phyloP scores from a whole-genome alignment of 106 monocot species.

The Vanilla planifolia region DNA sequence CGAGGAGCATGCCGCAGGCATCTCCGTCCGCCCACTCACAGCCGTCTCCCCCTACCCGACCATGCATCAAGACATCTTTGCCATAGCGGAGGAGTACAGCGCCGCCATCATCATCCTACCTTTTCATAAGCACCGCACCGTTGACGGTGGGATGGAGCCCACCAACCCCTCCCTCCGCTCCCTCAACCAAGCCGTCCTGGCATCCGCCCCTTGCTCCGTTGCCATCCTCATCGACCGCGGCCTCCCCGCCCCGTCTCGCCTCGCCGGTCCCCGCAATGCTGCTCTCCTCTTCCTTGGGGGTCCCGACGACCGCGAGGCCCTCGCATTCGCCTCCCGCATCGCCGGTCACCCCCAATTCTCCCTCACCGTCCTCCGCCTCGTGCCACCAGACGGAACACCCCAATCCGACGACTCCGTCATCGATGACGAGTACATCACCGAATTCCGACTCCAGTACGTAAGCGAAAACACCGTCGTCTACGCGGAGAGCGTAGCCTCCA shows the following conservation, averaged over 20 bases:
- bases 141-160: slow-evolving; percentile 68
- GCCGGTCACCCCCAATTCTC: slow-evolving; percentile 5
- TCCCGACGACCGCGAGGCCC: slow-evolving; percentile 19
- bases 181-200: slow-evolving; percentile 48
- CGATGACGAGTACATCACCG: slow-evolving; percentile 33
- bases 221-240: slow-evolving; percentile 61
- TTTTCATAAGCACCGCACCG: slow-evolving; percentile 68
- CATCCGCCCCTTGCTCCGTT: slow-evolving; percentile 55
- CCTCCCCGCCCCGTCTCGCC: slow-evolving; percentile 12
- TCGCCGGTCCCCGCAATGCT: not conserved
- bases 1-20: slow-evolving; percentile 44
- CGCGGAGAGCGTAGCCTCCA: slow-evolving; percentile 21
- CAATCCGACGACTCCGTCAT: not conserved
- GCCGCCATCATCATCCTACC: slow-evolving; percentile 61
- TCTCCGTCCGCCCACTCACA: slow-evolving; percentile 38
- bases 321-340: slow-evolving; percentile 12
- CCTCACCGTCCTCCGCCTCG: slow-evolving; percentile 9
- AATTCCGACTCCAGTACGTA: slow-evolving; percentile 19
- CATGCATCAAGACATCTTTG: slow-evolving; percentile 72
- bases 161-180: slow-evolving; percentile 43
- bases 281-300: slow-evolving; percentile 17
- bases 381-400: not conserved
- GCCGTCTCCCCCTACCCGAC: slow-evolving; percentile 63
- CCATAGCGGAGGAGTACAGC: slow-evolving; percentile 38
- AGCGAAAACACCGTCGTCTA: slow-evolving; percentile 19